These are phyloP conservation scores for Solanum habrochaites DNA, from an alignment of 257 asterid species.

Conservation along the genomic window DNA sequence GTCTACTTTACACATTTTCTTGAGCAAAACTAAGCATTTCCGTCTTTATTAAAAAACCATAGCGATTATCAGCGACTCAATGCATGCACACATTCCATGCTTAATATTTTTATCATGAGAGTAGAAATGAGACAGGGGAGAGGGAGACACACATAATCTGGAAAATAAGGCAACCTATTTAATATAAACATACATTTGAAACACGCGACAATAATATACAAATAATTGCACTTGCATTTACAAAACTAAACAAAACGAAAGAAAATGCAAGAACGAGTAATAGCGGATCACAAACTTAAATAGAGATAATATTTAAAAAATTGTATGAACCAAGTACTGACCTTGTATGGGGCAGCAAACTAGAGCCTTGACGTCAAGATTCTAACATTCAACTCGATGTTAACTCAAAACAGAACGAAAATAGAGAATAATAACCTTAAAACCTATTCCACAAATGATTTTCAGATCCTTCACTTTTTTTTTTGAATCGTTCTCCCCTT, in stretches of 20 bases:
- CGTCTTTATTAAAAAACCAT: too few relatives aligned
- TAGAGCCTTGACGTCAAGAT: not conserved
- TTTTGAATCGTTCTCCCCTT: too few relatives aligned
- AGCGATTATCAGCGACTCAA: not conserved
- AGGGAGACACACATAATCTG: not conserved
- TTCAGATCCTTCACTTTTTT: too few relatives aligned
- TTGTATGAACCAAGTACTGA: not conserved
- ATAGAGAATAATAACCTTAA: too few relatives aligned
- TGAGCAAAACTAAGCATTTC: too few relatives aligned
- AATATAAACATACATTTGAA: not conserved
- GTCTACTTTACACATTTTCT: too few relatives aligned
- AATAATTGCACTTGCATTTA: not conserved
- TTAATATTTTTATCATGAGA: not conserved
- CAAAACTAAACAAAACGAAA: too few relatives aligned
- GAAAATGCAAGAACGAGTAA: too few relatives aligned
- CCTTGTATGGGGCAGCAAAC: not conserved
- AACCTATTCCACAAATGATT: too few relatives aligned
- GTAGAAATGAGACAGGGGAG: not conserved
- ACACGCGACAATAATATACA: not conserved
- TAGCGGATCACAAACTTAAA: not conserved
- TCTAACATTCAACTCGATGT: not conserved
- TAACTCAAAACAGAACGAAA: too few relatives aligned
- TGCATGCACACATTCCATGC: not conserved
- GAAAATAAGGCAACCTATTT: not conserved
- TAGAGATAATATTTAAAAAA: too few relatives aligned